A percentile compares a stretch with the other conserved stretches of the same genome.
These are phyloP conservation scores for Metschnikowia sp. DNA, from an alignment of 805 yeast genomes.

Conservation along the genomic window DNA sequence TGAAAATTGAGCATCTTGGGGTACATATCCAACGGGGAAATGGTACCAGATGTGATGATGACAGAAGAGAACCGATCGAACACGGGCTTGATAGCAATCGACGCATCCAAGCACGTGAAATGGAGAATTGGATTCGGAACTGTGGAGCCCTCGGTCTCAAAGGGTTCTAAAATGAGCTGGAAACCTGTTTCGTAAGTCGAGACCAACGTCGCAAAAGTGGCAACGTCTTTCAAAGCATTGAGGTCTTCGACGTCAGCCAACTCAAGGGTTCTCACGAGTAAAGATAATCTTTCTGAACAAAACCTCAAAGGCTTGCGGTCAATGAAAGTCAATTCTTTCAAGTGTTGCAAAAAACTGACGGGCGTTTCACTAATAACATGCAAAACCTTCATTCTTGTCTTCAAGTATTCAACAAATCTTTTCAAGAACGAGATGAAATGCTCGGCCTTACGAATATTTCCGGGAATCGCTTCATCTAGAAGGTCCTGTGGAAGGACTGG, in stretches of 20 bases:
- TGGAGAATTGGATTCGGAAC: conserved; percentile 95
- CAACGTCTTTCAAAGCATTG: conserved; percentile 89
- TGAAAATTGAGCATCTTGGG: conserved; percentile 94
- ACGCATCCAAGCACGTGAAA: conserved; percentile 94
- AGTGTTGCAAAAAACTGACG: conserved; percentile 82
- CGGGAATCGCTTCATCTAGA: conserved; percentile 91
- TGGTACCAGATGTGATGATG: conserved; percentile 95
- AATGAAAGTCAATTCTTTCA: conserved; percentile 88
- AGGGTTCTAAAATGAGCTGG: conserved; percentile 88
- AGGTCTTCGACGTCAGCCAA: conserved; percentile 87
- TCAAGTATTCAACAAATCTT: conserved; percentile 88
- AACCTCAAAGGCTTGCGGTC: conserved; percentile 89
- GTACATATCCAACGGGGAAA: conserved; percentile 97
- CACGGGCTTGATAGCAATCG: conserved; percentile 95
- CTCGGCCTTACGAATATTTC: conserved; percentile 94
- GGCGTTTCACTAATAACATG: conserved; percentile 99
- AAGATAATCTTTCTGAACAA: conserved; percentile 86
- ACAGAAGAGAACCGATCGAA: conserved; percentile 91
- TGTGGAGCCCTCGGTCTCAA: conserved; percentile 86
- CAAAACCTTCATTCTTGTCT: conserved; percentile 94
- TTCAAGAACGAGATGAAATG: conserved; percentile 92
- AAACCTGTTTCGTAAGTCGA: conserved; percentile 95
- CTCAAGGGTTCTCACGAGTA: conserved; percentile 86
- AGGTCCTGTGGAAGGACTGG: conserved; percentile 86
- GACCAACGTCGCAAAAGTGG: conserved; percentile 93